Evolutionary conservation across 2,329 filamentous ascomycete species (phyloP), one percentile per base, ranked within the genome.

Genomic region (Cercospora sesami): DNA sequence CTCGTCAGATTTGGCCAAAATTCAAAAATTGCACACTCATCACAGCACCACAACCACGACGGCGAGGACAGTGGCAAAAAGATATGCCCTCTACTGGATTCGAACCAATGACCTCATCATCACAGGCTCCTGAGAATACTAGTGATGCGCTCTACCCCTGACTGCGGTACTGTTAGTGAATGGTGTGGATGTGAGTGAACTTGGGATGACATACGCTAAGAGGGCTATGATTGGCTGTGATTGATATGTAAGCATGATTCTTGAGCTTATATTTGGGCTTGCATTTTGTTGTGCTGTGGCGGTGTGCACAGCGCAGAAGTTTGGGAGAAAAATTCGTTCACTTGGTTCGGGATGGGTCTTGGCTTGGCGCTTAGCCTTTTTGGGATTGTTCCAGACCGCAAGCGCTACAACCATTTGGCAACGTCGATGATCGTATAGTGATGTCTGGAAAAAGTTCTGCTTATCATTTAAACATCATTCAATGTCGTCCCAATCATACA

Each of bases 71-170:
- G 16, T 53, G 21, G 48, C 48, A 53, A 53, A 42, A 53, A 28
- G 48, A 14, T 2, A 53, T 53, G 48, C 48, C 48, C 48, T 53
- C 48, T 53, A 53, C 55, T 58, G 55, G 55, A 58, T 58, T 58
- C 55, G 55, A 58, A 58, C 55, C 55, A 58, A 58, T 58, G 55
- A 58, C 55, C 55, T 58, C 55, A 33, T 58, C 55, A 58, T 58
- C 2, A 28, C 48, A 23, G 16, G 16, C 30, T n/a, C 18, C 14
- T n/a, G 16, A 31, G 55, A 4, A 26, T 58, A 58, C 55, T 58
- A 58, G 55, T 58, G 55, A 58, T 33, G 55, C 55, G 55, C 55
- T 58, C 55, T 58, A 58, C 55, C 55, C 55, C 55, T 58, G 55
- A 58, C 55, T 58, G 2, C 9, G n/a, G 16, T 58, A 3, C 9